These are phyloP conservation scores for Lagerstroemia speciosa DNA, from an alignment of 345 rosid genomes.

Conservation along the genomic window DNA sequence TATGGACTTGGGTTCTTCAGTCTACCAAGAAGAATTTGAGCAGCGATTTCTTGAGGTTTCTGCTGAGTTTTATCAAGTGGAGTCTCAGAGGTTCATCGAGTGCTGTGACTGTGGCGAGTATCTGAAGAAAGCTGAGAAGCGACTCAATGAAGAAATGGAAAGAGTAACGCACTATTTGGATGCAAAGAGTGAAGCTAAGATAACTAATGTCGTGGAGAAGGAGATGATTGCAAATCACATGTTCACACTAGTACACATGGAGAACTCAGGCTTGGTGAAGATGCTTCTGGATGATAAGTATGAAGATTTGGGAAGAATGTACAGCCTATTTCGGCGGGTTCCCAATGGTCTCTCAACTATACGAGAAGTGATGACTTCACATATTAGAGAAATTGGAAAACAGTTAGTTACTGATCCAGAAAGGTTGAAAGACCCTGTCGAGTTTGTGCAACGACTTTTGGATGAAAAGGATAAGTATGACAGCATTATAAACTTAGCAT, in stretches of 20 bases:
- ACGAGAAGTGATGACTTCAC: slow-evolving; percentile 84
- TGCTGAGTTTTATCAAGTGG: slow-evolving; percentile 80
- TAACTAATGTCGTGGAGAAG: slow-evolving; percentile 90
- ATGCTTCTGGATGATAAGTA: slow-evolving; percentile 91
- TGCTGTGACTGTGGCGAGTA: slow-evolving; percentile 95
- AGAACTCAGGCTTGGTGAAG: slow-evolving; percentile 87
- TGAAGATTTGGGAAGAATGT: slow-evolving; percentile 90
- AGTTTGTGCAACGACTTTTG: slow-evolving; percentile 86
- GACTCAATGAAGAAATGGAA: slow-evolving; percentile 89
- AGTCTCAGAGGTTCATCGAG: slow-evolving; percentile 87
- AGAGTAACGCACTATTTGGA: slow-evolving; percentile 93
- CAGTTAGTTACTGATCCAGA: slow-evolving; percentile 92
- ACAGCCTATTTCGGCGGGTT: slow-evolving; percentile 77
- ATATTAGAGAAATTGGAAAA: slow-evolving; percentile 89
- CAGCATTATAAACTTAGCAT: slow-evolving; percentile 55
- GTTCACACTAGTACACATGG: slow-evolving; percentile 95
- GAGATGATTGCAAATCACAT: slow-evolving; percentile 99
- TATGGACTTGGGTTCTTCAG: slow-evolving; percentile 85
- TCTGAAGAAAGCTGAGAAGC: slow-evolving; percentile 82
- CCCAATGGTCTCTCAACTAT: slow-evolving; percentile 61
- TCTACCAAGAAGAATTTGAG: slow-evolving; percentile 96
- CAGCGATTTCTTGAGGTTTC: slow-evolving; percentile 86
- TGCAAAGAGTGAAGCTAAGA: slow-evolving; percentile 76
- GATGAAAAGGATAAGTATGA: slow-evolving; percentile 90
- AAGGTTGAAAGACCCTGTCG: slow-evolving; percentile 86